phyloP scores from a whole-genome alignment of 495 filamentous ascomycete species.

The Jackrogersella minutella region DNA sequence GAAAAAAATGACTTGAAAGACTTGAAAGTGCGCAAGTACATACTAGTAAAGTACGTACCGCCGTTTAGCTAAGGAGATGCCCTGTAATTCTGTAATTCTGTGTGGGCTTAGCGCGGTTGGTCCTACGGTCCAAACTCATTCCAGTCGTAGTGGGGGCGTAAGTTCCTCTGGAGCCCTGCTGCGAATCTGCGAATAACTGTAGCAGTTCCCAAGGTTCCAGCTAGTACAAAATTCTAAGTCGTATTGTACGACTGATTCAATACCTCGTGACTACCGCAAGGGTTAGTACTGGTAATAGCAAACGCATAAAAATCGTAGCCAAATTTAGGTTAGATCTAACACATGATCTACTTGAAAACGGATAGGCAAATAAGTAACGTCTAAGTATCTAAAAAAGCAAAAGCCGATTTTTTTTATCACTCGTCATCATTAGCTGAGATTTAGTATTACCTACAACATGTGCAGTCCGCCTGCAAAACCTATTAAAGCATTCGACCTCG shows the following conservation, averaged over 20 bases:
- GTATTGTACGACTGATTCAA: background rate
- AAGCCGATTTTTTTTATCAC: constrained; percentile 19
- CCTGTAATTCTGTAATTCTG: too few relatives aligned
- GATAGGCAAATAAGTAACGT: constrained; percentile 9
- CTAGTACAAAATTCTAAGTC: constrained; percentile 1
- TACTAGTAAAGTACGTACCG: too few relatives aligned
- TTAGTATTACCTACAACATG: too few relatives aligned
- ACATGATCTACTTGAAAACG: constrained; percentile 11
- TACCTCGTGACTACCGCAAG: constrained; percentile 9
- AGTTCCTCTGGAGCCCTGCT: constrained; percentile 1
- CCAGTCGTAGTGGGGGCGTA: constrained; percentile 20
- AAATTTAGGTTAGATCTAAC: constrained; percentile 16
- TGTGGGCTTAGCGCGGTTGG: constrained; percentile 40
- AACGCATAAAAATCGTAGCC: background rate
- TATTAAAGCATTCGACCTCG: background rate
- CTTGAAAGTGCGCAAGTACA: too few relatives aligned
- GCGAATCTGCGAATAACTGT: constrained; percentile 10
- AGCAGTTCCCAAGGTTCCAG: background rate
- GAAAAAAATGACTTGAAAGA: constrained; percentile 5
- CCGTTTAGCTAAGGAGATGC: too few relatives aligned
- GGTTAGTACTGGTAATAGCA: constrained; percentile 3
- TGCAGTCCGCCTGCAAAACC: too few relatives aligned
- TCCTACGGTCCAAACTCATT: constrained; percentile 36
- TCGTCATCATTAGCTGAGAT: constrained; percentile 36
- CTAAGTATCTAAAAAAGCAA: background rate